Evolutionary conservation across 2,329 filamentous ascomycete genomes (phyloP).

Genomic region (Orbilia ellipsospora): DNA sequence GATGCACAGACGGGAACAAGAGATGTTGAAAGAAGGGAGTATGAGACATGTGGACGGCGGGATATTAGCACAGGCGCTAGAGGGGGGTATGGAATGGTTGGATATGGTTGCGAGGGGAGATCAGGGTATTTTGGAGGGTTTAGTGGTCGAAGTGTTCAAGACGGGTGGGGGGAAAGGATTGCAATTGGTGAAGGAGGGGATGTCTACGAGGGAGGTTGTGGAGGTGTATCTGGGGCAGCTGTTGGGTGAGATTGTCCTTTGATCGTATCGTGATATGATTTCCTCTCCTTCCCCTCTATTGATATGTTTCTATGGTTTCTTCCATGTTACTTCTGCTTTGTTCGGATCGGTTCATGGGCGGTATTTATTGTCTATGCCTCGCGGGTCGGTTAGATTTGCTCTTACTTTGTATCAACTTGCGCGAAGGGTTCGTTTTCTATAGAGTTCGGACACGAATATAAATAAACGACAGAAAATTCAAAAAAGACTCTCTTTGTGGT

Average conservation of each 20-base stretch:
- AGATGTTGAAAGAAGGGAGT: conserved; percentile 34
- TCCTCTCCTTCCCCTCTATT: not conserved
- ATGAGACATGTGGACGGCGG: conserved; percentile 31
- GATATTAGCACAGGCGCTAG: conserved; percentile 19
- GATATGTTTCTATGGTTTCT: no score
- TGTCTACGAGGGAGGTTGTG: conserved; percentile 11
- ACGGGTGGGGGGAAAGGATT: not conserved
- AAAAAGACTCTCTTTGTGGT: not conserved
- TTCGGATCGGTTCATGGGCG: not conserved
- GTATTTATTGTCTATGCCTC: not conserved
- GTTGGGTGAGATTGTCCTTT: conserved; percentile 33
- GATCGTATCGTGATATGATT: conserved; percentile 9
- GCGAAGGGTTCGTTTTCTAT: not conserved
- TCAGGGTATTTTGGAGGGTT: conserved; percentile 17
- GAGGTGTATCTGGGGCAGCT: conserved; percentile 35
- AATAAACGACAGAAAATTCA: not conserved
- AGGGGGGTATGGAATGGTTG: conserved; percentile 21
- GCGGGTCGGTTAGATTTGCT: not conserved
- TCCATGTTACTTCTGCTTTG: no score
- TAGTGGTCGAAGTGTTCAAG: conserved; percentile 22
- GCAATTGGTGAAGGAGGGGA: not conserved
- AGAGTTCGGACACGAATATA: not conserved
- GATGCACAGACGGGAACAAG: conserved; percentile 25
- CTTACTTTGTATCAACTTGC: not conserved
- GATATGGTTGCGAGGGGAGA: conserved; percentile 8